These are phyloP conservation scores for Calonectria montana DNA, from an alignment of 2,329 filamentous ascomycete species.

Conservation along the genomic window DNA sequence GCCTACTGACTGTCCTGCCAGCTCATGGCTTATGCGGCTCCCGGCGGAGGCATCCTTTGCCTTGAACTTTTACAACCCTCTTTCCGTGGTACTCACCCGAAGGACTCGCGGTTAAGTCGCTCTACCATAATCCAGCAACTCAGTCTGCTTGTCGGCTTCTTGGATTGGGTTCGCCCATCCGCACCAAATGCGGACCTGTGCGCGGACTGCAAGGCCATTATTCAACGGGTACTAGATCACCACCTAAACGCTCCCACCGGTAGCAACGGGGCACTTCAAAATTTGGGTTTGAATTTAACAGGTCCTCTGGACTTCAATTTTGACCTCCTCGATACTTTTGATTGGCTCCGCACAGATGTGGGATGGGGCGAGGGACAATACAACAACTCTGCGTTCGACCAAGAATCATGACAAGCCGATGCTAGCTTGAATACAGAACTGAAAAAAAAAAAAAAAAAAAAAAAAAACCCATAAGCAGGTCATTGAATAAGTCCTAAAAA, in stretches of 20 bases:
- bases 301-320: conserved; percentile 54
- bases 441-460: too few species aligned
- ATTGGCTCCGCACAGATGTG: conserved; percentile 52
- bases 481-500: too few species aligned
- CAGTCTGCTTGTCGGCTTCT: conserved; percentile 61
- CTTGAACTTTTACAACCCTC: conserved; percentile 58
- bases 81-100: conserved; percentile 12
- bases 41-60: conserved; percentile 60
- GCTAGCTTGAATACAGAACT: neutral
- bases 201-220: conserved; percentile 56
- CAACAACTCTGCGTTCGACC: neutral
- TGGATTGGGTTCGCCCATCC: conserved; percentile 61
- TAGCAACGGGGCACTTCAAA: conserved; percentile 34
- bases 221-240: conserved; percentile 62
- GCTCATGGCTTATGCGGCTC: conserved; percentile 62
- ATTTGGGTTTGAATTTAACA: conserved; percentile 49
- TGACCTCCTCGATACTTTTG: conserved; percentile 61
- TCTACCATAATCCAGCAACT: conserved; percentile 63
- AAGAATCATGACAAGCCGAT: neutral
- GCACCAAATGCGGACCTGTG: conserved; percentile 62
- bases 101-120: conserved; percentile 43
- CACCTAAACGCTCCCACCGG: conserved; percentile 52
- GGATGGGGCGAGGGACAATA: neutral
- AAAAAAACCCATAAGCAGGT: too few species aligned
- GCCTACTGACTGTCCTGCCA: conserved; percentile 54